phyloP scores from a whole-genome alignment of 169 alveolate genomes.

The Cyclospora cayetanensis region DNA sequence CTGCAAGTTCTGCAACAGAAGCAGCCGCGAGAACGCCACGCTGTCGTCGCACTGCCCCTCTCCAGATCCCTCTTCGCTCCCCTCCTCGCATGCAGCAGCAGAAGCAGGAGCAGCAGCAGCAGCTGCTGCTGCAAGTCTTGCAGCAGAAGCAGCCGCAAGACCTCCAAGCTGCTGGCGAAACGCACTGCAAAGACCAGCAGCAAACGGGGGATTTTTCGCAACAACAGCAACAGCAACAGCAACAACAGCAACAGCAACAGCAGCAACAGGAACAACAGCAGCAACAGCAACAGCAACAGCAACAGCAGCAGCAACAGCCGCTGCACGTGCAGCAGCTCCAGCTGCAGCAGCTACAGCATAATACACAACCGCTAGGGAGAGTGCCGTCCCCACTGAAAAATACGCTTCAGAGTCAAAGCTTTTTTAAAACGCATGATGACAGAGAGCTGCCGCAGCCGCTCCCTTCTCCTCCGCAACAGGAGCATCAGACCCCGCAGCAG shows the following conservation, averaged over 20 bases:
- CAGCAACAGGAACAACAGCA: not conserved
- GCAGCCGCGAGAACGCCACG: not conserved
- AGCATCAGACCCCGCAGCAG: no score
- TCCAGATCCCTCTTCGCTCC: no score
- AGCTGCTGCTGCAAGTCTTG: slow-evolving; percentile 21
- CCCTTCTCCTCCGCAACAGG: no score
- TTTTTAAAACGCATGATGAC: no score
- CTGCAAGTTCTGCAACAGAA: slow-evolving; percentile 10
- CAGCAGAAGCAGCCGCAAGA: slow-evolving; percentile 8
- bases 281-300: slow-evolving; percentile 32
- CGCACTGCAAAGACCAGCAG: not conserved
- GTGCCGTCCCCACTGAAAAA: no score
- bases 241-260: not conserved
- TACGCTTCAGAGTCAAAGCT: no score
- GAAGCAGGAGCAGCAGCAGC: no score
- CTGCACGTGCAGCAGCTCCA: not conserved
- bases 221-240: slow-evolving; percentile 24
- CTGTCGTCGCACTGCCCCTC: not conserved
- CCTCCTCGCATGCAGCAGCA: no score
- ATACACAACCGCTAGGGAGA: no score
- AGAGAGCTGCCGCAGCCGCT: no score
- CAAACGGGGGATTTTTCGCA: not conserved
- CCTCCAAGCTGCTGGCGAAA: slow-evolving; percentile 6
- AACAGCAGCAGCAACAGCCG: not conserved
- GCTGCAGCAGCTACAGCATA: not conserved